Base-by-base conservation (phyloP, 2,329 filamentous ascomycete genomes). In the Mycosphaerella sp. region DNA sequence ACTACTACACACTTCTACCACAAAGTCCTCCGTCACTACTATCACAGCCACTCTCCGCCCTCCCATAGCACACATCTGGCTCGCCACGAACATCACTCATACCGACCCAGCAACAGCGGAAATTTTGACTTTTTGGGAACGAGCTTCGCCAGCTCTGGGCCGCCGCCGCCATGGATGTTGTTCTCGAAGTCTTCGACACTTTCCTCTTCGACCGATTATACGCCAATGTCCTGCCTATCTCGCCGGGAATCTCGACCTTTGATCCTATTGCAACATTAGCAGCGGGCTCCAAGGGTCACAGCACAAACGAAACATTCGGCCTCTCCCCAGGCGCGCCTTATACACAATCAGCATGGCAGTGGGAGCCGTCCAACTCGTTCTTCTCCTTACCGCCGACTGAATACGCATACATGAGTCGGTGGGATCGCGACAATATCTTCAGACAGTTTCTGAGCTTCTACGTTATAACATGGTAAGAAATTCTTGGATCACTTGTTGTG, bases 101-200 rank as follows among this genome's bases (percentile, higher is more conserved):
- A 31, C 49, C 34, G 46, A 46, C 47, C 38, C 40, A 31, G 29
- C n/a, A 45, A 29, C 41, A 29, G 42, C 45, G 43, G 36, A 42
- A 41, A 31, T 41, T 32, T 42, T 41, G 41, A 36, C 40, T 23
- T 48, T 45, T 10, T 40, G 21, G 44, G 44, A 32, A 29, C 43
- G 49, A 56, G 45, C 54, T 53, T 48, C 32, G 39, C 26, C 29
- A 50, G 48, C 46, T 43, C 43, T 12, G 44, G 32, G 7, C 17
- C 41, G 34, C 54, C 56, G 51, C 61, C 75, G 77, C 69, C 72
- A 96, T 97, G 92, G 92, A 97, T 78, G 83, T 96, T 74, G 83
- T 93, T 44, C 85, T 96, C 62, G 91, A 96, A 73, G 65, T 91
- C 56, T 80, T 82, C 73, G 92, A 97, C 74, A 88, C 85, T 64